phyloP scores from a whole-genome alignment of 495 filamentous ascomycete genomes.

The Cercophora sp. region DNA sequence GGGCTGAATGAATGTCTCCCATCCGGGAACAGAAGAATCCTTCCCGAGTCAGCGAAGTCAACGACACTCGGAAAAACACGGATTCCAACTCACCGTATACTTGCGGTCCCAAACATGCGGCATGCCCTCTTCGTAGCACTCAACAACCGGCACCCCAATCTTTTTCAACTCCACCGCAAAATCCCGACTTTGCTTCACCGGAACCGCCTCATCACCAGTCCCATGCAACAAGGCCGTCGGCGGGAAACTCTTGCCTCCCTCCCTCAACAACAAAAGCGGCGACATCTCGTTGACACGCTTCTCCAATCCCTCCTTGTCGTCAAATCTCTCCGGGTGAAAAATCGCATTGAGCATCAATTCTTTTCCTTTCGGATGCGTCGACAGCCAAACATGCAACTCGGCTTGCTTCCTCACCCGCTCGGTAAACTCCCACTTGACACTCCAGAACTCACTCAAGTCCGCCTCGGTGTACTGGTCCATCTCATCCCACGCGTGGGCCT shows the following conservation, averaged over 20 bases:
- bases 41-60: slow-evolving; percentile 3
- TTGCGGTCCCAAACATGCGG: slow-evolving; percentile 25
- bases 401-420: slow-evolving; percentile 21
- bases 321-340: slow-evolving; percentile 25
- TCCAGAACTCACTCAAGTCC: slow-evolving; percentile 19
- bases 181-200: slow-evolving; percentile 19
- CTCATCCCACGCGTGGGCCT: slow-evolving; percentile 24
- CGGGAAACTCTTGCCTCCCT: slow-evolving; percentile 16
- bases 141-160: slow-evolving; percentile 19
- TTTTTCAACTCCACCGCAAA: slow-evolving; percentile 18
- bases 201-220: slow-evolving; percentile 19
- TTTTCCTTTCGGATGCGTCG: background rate
- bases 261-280: slow-evolving; percentile 14
- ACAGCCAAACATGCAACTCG: slow-evolving; percentile 23
- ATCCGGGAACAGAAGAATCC: slow-evolving; percentile 17
- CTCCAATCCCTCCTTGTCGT: background rate
- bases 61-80: background rate
- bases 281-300: slow-evolving; percentile 13
- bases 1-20: slow-evolving; percentile 24
- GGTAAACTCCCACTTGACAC: slow-evolving; percentile 18
- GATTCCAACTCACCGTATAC: slow-evolving; percentile 19
- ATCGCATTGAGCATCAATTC: slow-evolving; percentile 17
- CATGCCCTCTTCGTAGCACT: slow-evolving; percentile 23
- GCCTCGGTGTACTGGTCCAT: slow-evolving; percentile 12
- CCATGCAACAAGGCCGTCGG: slow-evolving; percentile 29